These are phyloP conservation scores for Rhodotorula sp. DNA, from an alignment of 1,284 basidiomycete species.

Conservation along the genomic window DNA sequence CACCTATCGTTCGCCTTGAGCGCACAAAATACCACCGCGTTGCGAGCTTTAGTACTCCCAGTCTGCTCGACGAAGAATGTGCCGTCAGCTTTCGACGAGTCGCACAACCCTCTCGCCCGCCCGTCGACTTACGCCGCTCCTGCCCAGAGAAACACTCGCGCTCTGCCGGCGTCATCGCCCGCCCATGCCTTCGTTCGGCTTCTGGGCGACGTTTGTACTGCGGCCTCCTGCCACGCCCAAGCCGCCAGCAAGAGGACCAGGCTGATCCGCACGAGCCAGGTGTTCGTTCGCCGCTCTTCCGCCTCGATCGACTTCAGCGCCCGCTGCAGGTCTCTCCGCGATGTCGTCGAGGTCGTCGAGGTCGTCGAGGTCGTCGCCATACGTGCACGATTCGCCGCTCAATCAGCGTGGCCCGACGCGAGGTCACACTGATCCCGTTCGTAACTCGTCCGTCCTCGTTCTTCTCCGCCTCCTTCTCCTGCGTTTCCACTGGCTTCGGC, in stretches of 20 bases:
- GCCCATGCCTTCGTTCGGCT: background rate
- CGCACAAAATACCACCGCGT: constrained; percentile 17
- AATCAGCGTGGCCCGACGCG: background rate
- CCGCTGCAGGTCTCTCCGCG: background rate
- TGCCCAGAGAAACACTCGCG: constrained; percentile 3
- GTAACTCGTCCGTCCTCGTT: background rate
- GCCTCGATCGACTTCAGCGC: background rate
- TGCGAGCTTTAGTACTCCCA: background rate
- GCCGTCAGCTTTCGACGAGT: background rate
- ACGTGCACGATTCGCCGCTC: background rate
- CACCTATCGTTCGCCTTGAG: background rate
- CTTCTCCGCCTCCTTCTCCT: background rate
- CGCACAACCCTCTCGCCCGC: background rate
- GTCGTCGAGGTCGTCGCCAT: background rate
- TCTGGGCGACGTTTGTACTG: background rate
- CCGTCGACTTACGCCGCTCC: constrained; percentile 16
- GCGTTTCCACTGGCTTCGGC: background rate
- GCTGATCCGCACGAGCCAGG: constrained; percentile 18
- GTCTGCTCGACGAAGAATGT: background rate
- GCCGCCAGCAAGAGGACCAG: constrained; percentile 9
- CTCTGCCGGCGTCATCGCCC: background rate
- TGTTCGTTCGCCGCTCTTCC: constrained; percentile 1
- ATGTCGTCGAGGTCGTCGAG: too few relatives aligned
- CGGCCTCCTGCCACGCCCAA: constrained; percentile 14
- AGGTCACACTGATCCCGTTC: background rate